These are phyloP conservation scores for Colletotrichum salicis DNA, from an alignment of 2,329 filamentous ascomycete genomes.

Conservation along the genomic window DNA sequence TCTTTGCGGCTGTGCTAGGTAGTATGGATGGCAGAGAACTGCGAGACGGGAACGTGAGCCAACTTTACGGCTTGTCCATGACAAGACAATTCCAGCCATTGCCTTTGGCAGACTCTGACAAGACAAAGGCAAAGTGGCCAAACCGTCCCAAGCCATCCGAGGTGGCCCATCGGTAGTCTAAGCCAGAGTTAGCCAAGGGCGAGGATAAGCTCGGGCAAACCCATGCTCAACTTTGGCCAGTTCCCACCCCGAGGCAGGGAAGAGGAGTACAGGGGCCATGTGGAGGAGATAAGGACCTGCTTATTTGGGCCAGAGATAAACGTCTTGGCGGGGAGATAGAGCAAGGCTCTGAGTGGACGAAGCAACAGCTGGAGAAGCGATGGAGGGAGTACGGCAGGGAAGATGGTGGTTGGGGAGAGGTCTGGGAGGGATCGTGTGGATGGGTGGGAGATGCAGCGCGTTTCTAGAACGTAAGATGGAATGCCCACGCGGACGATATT, in stretches of 20 bases:
- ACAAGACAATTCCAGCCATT: slow-evolving; percentile 2
- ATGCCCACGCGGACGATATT: slow-evolving; percentile 10
- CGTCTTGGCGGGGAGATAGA: slow-evolving; percentile 32
- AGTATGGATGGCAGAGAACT: neutral
- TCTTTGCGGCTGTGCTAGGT: neutral
- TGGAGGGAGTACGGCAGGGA: slow-evolving; percentile 16
- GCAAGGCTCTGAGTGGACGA: slow-evolving; percentile 18
- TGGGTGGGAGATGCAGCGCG: slow-evolving; percentile 3
- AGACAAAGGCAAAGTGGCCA: neutral
- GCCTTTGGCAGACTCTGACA: slow-evolving; percentile 8
- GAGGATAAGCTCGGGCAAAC: slow-evolving; percentile 32
- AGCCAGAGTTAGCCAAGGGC: slow-evolving; percentile 18
- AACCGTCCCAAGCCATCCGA: slow-evolving; percentile 8
- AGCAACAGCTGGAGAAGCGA: neutral
- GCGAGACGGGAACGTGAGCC: neutral
- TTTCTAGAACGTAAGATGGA: slow-evolving; percentile 32
- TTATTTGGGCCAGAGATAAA: slow-evolving; percentile 35
- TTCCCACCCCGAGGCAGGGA: neutral
- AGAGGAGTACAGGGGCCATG: slow-evolving; percentile 7
- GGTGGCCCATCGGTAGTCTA: slow-evolving; percentile 26
- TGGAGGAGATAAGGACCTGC: slow-evolving; percentile 36
- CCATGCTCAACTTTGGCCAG: slow-evolving; percentile 10
- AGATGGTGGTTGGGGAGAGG: slow-evolving; percentile 19
- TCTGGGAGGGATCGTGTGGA: neutral
- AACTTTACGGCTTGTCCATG: neutral